These are phyloP conservation scores for Epichloe brachyelytri DNA, from an alignment of 2,329 filamentous ascomycete genomes.

Conservation along the genomic window DNA sequence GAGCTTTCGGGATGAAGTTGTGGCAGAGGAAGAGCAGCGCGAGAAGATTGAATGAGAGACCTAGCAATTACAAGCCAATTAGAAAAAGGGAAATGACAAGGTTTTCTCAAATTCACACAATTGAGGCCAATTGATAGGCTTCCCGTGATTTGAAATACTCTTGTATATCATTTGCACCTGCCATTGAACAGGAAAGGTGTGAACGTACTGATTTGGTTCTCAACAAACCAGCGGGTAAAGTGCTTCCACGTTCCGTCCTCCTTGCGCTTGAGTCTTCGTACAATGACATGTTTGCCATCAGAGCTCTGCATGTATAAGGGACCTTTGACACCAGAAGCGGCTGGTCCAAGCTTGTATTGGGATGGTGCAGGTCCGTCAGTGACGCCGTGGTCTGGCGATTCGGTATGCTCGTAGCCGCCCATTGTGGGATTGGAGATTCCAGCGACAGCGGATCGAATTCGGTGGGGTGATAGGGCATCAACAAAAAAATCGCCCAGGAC, in stretches of 20 bases:
- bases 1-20: conserved; percentile 66
- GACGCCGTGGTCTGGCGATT: conserved; percentile 8
- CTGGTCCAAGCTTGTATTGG: conserved; percentile 16
- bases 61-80: conserved; percentile 20
- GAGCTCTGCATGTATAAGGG: conserved; percentile 45
- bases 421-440: background rate
- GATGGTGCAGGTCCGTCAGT: conserved; percentile 13
- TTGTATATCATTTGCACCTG: conserved; percentile 1
- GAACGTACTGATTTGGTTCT: conserved; percentile 66
- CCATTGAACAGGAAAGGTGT: conserved; percentile 4
- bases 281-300: conserved; percentile 37
- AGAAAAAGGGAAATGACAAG: background rate
- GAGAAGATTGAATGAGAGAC: conserved; percentile 75
- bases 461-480: background rate
- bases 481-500: background rate
- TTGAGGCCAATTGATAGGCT: background rate
- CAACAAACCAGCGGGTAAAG: conserved; percentile 55
- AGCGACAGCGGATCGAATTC: conserved; percentile 1
- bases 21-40: conserved; percentile 74
- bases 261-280: conserved; percentile 46
- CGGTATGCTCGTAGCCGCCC: conserved; percentile 1
- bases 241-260: conserved; percentile 48
- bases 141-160: background rate
- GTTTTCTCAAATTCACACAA: background rate
- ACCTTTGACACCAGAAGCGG: conserved; percentile 19